A percentile compares a stretch with the other conserved stretches of the same genome.
phyloP scores from a whole-genome alignment of 2,329 filamentous ascomycete species.

The Venturia aucupariae region DNA sequence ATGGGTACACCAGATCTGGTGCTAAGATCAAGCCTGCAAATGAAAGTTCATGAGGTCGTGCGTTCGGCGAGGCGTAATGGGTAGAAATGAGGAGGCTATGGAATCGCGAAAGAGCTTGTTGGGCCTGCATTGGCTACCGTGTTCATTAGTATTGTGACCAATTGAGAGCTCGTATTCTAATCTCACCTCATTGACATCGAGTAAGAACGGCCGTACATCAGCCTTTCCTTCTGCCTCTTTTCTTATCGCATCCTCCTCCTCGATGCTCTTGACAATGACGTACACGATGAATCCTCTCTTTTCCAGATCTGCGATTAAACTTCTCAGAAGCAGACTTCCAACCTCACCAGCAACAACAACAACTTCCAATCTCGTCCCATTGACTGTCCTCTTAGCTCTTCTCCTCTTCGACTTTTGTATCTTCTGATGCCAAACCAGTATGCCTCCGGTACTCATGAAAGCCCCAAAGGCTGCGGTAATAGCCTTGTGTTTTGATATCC shows the following conservation, averaged over 20 bases:
- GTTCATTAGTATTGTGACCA: conserved; percentile 18
- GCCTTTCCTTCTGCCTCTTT: conserved; percentile 54
- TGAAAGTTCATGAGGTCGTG: conserved; percentile 64
- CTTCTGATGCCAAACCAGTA: conserved; percentile 53
- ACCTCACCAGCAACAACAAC: conserved; percentile 82
- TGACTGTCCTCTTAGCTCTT: conserved; percentile 67
- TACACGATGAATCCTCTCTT: conserved; percentile 89
- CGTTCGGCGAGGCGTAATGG: conserved; percentile 66
- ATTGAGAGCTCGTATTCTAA: conserved; percentile 9
- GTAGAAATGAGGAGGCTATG: conserved; percentile 61
- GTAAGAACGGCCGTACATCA: conserved; percentile 71
- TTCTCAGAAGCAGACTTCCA: conserved; percentile 71
- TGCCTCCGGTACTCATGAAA: conserved; percentile 55
- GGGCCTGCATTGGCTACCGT: conserved; percentile 55
- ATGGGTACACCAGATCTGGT: conserved; percentile 67
- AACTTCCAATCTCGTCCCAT: conserved; percentile 81
- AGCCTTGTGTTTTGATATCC: conserved; percentile 64
- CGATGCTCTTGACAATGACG: conserved; percentile 72
- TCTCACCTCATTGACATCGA: conserved; percentile 74
- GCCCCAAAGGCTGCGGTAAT: conserved; percentile 63
- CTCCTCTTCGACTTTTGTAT: conserved; percentile 52
- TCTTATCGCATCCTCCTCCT: conserved; percentile 74
- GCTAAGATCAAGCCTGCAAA: conserved; percentile 77
- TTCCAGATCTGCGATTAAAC: conserved; percentile 78
- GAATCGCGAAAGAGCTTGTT: conserved; percentile 62